Evolutionary conservation across 164 flowering plant genomes (phyloP).

Genomic region (Berberis thunbergii): DNA sequence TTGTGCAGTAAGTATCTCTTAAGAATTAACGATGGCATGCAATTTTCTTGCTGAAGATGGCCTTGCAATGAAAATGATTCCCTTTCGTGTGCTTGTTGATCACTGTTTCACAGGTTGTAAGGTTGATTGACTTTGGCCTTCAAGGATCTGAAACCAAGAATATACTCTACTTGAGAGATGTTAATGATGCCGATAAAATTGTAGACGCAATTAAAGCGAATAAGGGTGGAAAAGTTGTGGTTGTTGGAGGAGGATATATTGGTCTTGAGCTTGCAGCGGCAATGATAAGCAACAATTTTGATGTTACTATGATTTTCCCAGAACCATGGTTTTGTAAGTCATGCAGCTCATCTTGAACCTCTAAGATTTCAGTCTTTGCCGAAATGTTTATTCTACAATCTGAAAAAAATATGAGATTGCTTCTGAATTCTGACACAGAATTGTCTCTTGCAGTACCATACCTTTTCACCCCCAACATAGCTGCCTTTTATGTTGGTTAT

Average conservation of each 20-base stretch:
- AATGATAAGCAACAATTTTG: constrained; percentile 58
- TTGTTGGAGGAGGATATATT: constrained; percentile 99
- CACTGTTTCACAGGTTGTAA: constrained; percentile 47
- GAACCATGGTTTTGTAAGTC: constrained; percentile 99
- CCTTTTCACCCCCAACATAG: constrained; percentile 84
- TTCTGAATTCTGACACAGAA: neutral
- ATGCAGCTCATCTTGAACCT: neutral
- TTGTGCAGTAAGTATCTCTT: too few species aligned
- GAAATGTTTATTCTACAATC: too few species aligned
- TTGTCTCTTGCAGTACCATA: constrained; percentile 76
- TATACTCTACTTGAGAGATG: constrained; percentile 88
- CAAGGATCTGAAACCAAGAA: constrained; percentile 93
- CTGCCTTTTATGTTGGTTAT: constrained; percentile 90
- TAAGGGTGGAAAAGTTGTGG: constrained; percentile 75
- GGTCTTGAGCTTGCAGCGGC: constrained; percentile 97
- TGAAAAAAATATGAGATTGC: neutral
- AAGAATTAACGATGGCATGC: too few species aligned
- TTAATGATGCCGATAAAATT: constrained; percentile 89
- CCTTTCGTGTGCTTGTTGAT: too few species aligned
- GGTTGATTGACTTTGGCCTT: constrained; percentile 79
- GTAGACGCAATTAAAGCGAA: constrained; percentile 69
- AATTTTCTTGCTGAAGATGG: too few species aligned
- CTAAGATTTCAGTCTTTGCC: neutral
- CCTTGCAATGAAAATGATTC: too few species aligned
- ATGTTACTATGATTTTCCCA: constrained; percentile 93